Evolutionary conservation across 768 basidiomycete species (phyloP).

Genomic region (Kwoniella sp.): DNA sequence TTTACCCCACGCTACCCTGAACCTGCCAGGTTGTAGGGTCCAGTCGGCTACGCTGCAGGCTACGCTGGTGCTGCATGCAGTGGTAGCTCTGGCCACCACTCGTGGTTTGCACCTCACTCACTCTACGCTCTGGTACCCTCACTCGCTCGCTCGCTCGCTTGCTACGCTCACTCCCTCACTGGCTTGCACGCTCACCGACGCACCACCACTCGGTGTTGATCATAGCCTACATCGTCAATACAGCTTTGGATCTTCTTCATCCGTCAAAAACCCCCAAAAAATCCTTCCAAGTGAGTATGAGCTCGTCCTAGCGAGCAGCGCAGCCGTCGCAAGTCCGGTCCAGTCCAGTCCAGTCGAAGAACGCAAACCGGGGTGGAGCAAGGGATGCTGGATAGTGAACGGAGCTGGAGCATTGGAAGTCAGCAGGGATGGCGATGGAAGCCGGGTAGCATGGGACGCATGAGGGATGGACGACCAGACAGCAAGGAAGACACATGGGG

Average conservation of each 20-base stretch:
- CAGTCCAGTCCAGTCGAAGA: no score
- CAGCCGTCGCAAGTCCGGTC: no score
- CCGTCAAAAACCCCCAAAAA: conserved; percentile 18
- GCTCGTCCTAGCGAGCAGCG: no score
- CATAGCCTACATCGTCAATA: not conserved
- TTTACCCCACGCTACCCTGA: no score
- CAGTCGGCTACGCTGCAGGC: not conserved
- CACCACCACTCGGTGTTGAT: no score
- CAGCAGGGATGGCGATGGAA: not conserved
- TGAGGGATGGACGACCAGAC: not conserved
- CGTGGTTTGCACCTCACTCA: not conserved
- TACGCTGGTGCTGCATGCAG: no score
- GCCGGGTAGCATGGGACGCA: not conserved
- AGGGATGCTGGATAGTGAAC: not conserved
- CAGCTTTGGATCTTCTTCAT: conserved; percentile 8
- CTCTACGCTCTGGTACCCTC: not conserved
- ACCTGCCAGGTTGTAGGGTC: no score
- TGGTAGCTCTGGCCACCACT: no score
- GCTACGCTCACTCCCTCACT: not conserved
- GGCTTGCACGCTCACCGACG: no score
- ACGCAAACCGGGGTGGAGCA: not conserved
- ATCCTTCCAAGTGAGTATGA: conserved; percentile 21
- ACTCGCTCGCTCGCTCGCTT: not conserved
- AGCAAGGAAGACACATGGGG: conserved; percentile 45
- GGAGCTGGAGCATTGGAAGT: not conserved